Percentiles rank a stretch among this genome's conserved stretches.
Conservation (phyloP, 345 rosid genomes). For the Melaleuca quinquenervia region DNA sequence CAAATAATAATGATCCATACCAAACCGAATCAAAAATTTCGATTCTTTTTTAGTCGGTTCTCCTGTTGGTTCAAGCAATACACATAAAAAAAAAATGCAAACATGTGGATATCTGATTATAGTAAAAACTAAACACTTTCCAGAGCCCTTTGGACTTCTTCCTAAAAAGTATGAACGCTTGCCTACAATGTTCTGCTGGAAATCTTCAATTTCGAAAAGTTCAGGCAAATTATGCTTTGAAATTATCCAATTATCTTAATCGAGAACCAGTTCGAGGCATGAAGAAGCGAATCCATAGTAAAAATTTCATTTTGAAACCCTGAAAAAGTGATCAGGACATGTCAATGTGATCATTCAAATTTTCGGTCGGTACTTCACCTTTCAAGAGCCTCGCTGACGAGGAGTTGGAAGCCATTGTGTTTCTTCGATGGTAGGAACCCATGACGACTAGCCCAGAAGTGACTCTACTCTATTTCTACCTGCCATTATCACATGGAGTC, state of each 20-base stretch:
- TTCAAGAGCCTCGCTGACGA: no score
- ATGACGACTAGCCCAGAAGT: no score
- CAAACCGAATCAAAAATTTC: no score
- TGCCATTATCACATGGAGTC: neutral
- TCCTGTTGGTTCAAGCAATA: no score
- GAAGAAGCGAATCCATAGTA: neutral
- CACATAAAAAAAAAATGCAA: no score
- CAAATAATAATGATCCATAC: rapidly evolving
- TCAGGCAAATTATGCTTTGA: neutral
- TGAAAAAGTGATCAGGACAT: neutral
- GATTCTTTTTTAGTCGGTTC: no score
- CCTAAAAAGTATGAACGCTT: neutral
- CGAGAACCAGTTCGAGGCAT: neutral
- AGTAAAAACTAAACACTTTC: no score
- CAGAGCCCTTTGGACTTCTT: neutral
- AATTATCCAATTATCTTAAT: neutral
- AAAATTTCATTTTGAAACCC: neutral
- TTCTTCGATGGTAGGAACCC: no score
- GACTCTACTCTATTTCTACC: neutral
- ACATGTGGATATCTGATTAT: no score
- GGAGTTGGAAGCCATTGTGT: no score
- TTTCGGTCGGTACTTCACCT: neutral
- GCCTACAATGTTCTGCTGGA: neutral
- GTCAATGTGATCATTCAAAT: neutral
- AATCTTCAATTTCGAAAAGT: neutral